A percentile compares a stretch with the other conserved stretches of the same genome.
These are phyloP conservation scores for Funneliformis geosporum DNA, from an alignment of 192 early-diverging fungal species.

Conservation along the genomic window DNA sequence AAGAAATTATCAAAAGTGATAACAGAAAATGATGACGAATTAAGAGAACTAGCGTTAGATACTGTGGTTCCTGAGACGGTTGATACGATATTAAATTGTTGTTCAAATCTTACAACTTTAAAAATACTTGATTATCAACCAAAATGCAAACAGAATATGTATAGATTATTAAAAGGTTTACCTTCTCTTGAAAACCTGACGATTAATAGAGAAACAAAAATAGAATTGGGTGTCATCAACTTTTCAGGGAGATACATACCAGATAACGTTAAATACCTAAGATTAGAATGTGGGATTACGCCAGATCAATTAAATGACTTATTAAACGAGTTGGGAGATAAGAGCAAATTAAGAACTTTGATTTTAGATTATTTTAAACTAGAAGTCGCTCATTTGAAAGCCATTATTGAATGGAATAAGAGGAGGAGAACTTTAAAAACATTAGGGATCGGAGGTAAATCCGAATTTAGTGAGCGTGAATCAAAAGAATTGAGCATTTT, in stretches of 20 bases:
- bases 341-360: not conserved
- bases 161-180: slow-evolving; percentile 3
- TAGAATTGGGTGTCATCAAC: slow-evolving; percentile 12
- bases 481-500: not conserved
- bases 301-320: not conserved
- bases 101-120: not conserved
- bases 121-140: slow-evolving; percentile 12
- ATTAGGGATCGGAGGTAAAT: slow-evolving; percentile 4
- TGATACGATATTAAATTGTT: not conserved
- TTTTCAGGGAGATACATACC: slow-evolving; percentile 8
- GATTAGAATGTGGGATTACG: slow-evolving; percentile 10
- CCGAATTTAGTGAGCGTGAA: not conserved
- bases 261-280: not conserved
- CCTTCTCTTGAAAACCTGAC: not conserved
- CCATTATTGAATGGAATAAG: not conserved
- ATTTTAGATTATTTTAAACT: slow-evolving; percentile 9
- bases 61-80: not conserved
- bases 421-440: not conserved
- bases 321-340: not conserved
- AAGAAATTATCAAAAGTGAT: too few species aligned
- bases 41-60: slow-evolving; percentile 7
- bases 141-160: not conserved
- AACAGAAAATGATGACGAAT: too few species aligned
- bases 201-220: not conserved
- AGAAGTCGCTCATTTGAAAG: not conserved